Base-by-base conservation (phyloP, 2,329 filamentous ascomycete genomes). In the Fusarium phyllophilum region DNA sequence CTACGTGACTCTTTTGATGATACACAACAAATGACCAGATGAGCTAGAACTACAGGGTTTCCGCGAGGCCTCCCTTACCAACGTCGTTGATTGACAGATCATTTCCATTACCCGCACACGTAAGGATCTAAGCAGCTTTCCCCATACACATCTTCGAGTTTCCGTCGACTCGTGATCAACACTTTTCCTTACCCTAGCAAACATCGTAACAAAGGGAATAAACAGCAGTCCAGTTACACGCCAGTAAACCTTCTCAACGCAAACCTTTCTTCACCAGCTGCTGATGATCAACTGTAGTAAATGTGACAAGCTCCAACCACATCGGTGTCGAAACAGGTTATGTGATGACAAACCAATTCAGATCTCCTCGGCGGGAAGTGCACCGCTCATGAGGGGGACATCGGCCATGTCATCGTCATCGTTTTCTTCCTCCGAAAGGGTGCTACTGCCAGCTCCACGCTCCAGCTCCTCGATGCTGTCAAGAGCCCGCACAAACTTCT, bases 401-500 rank as follows among this genome's bases (percentile, higher is more conserved):
- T 66, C 62, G 15, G 51, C 49, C 60, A 66, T 55, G 34, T 63
- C 61, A 8, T 76, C 63, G 26, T 70, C 63, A 20, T 70, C 62
- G 12, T 42, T 62, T n/a, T 75, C 67, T 34, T 72, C 71, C 34
- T 77, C 72, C 20, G 70, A 70, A 26, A 73, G 56, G 14, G 51
- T 62, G 38, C 67, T 74, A 15, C 74, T 76, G 8, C 62, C 66
- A 2, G 79, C 76, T 9, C 83, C 83, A 24, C 78, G 76, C 72
- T 87, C 83, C 17, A 88, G 80, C 7, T 79, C 76, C 38, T 83
- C 81, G 58, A 88, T 88, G 41, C 84, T 86, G 29, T 80, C 78
- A 62, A 87, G 81, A 2, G 86, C 86, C 52, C 81, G 82, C n/a
- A 80, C 78, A 56, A 88, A 85, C 75, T 86, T 87, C n/a, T 82